A percentile compares a stretch with the other conserved stretches of the same genome.
Conservation (phyloP, 371 early-diverging fungal species). For the Haplosporangium sp. region DNA sequence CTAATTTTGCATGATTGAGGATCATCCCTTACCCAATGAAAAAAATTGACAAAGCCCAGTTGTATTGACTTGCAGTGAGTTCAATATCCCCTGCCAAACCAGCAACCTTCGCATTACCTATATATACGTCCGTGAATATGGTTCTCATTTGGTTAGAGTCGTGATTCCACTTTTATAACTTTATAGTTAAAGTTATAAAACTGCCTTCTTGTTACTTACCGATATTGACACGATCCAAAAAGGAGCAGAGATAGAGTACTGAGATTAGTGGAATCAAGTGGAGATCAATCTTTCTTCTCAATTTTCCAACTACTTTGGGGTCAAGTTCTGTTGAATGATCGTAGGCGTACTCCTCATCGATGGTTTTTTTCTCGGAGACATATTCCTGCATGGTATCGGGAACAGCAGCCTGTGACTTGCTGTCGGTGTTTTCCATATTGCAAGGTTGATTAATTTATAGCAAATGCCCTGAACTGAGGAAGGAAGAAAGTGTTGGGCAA, state of each 20-base stretch:
- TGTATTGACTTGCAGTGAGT: constrained; percentile 62
- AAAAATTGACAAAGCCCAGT: constrained; percentile 71
- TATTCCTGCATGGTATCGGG: constrained; percentile 21
- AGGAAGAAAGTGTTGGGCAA: not conserved
- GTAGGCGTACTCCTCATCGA: constrained; percentile 17
- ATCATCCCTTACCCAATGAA: constrained; percentile 68
- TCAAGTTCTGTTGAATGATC: constrained; percentile 15
- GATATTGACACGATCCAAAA: constrained; percentile 84
- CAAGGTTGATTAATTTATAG: not conserved
- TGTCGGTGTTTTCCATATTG: constrained; percentile 7
- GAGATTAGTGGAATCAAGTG: constrained; percentile 78
- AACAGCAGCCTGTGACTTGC: not conserved
- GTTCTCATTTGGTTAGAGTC: not conserved
- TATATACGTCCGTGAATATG: not conserved
- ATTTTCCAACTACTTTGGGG: constrained; percentile 37
- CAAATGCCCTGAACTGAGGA: not conserved
- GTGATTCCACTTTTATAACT: not conserved
- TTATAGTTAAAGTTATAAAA: too few relatives aligned
- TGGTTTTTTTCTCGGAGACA: constrained; percentile 9
- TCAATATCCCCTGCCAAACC: constrained; percentile 59
- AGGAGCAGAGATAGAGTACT: constrained; percentile 77
- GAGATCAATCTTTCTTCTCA: constrained; percentile 75
- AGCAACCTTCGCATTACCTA: constrained; percentile 71
- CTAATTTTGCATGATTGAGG: constrained; percentile 5
- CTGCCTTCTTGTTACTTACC: constrained; percentile 50